phyloP scores from a whole-genome alignment of 1,284 basidiomycete genomes.

The Microbotryomycetes sp. region DNA sequence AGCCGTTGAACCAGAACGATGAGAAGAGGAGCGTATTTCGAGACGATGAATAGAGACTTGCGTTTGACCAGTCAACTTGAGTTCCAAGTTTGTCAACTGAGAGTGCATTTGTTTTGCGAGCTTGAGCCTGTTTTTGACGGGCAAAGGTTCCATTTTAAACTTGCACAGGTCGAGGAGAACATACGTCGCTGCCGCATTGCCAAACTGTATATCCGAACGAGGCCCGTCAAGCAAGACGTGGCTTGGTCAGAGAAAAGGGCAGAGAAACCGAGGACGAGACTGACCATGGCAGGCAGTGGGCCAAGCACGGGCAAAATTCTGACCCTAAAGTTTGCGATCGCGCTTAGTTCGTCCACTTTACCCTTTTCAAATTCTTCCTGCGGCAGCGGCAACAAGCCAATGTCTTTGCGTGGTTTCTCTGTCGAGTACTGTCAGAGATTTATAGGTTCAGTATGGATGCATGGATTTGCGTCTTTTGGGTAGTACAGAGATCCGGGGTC shows the following conservation, averaged over 20 bases:
- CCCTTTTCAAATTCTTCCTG: conserved; percentile 91
- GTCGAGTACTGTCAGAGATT: conserved; percentile 62
- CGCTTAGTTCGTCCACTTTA: conserved; percentile 78
- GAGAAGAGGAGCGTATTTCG: background rate
- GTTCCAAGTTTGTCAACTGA: conserved; percentile 64
- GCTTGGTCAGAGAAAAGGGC: background rate
- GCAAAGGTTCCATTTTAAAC: conserved; percentile 69
- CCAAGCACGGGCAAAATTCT: conserved; percentile 81
- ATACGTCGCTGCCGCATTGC: conserved; percentile 77
- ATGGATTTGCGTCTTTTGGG: background rate
- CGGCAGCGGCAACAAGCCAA: conserved; percentile 79
- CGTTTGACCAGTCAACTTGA: conserved; percentile 50
- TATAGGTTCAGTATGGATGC: background rate
- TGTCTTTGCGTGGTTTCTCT: conserved; percentile 72
- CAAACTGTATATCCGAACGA: conserved; percentile 49
- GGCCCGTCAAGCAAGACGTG: background rate
- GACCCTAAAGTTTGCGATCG: conserved; percentile 89
- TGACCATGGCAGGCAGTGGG: conserved; percentile 36
- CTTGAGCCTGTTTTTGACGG: conserved; percentile 75
- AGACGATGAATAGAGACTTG: background rate
- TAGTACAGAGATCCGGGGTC: background rate
- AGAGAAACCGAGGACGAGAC: background rate
- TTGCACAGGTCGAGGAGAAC: conserved; percentile 74
- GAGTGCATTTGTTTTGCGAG: conserved; percentile 72
- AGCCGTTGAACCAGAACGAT: too few species aligned